Conservation (phyloP, 2,329 filamentous ascomycete species). For the Ophiosphaerella korrae region DNA sequence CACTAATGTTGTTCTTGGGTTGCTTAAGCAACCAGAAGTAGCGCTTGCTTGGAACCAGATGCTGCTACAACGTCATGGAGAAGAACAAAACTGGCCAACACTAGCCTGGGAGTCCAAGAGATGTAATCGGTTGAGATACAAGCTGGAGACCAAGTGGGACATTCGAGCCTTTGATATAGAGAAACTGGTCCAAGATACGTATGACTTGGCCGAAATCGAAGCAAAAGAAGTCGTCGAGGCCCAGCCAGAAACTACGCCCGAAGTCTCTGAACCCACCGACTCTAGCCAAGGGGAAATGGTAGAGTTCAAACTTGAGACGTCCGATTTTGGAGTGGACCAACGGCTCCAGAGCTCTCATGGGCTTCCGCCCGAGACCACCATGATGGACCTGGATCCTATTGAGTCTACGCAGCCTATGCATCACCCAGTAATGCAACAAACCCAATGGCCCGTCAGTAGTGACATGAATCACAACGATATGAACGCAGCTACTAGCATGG, state of each 20-base stretch:
- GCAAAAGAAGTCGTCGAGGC: conserved; percentile 32
- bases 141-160: conserved; percentile 68
- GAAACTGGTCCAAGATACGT: conserved; percentile 63
- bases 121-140: conserved; percentile 66
- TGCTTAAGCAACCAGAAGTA: conserved; percentile 69
- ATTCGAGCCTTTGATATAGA: conserved; percentile 59
- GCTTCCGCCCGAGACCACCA: conserved; percentile 32
- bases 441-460: conserved; percentile 42
- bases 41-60: conserved; percentile 66
- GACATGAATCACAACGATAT: conserved; percentile 39
- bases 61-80: conserved; percentile 59
- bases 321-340: conserved; percentile 35
- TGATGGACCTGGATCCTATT: conserved; percentile 45
- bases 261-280: conserved; percentile 31
- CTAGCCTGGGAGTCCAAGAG: conserved; percentile 68
- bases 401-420: conserved; percentile 40
- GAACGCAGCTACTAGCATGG: conserved; percentile 35
- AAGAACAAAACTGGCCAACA: conserved; percentile 54
- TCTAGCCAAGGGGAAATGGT: conserved; percentile 38
- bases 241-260: conserved; percentile 28
- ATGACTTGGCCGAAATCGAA: conserved; percentile 56
- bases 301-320: conserved; percentile 43
- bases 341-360: conserved; percentile 39
- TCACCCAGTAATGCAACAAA: conserved; percentile 33
- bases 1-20: conserved; percentile 69